phyloP scores from a whole-genome alignment of 2,329 filamentous ascomycete species.

The Diplodia scrobiculata region DNA sequence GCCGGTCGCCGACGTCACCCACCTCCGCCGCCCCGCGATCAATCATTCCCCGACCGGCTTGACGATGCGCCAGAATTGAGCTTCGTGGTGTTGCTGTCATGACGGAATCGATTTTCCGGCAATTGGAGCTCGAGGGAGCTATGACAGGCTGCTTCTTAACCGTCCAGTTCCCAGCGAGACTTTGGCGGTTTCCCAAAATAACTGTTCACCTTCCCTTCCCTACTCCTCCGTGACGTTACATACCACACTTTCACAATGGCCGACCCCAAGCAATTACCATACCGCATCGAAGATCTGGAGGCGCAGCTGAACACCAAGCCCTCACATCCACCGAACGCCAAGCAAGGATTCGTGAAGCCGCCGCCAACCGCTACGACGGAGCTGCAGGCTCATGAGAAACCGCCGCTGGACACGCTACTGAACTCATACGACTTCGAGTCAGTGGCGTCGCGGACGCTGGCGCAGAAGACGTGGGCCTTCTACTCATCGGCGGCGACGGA shows the following conservation, averaged over 20 bases:
- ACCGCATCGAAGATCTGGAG: conserved; percentile 25
- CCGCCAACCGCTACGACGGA: conserved; percentile 38
- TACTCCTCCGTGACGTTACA: neutral
- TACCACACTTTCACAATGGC: conserved; percentile 6
- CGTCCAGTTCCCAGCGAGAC: neutral
- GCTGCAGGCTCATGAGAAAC: conserved; percentile 44
- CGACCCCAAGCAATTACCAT: conserved; percentile 18
- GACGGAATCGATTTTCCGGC: conserved; percentile 22
- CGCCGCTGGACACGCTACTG: conserved; percentile 51
- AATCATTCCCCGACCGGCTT: conserved; percentile 1
- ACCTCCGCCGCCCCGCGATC: conserved; percentile 11
- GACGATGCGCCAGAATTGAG: conserved; percentile 5
- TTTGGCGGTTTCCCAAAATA: neutral
- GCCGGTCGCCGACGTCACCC: conserved; percentile 17
- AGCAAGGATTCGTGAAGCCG: conserved; percentile 36
- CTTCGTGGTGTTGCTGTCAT: conserved; percentile 3
- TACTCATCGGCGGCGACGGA: conserved; percentile 57
- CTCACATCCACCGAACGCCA: conserved; percentile 12
- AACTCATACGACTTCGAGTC: conserved; percentile 53
- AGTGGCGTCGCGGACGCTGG: conserved; percentile 43
- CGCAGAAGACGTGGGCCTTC: conserved; percentile 49
- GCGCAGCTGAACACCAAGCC: conserved; percentile 32
- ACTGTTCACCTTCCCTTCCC: neutral
- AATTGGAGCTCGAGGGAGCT: neutral
- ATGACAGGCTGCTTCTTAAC: conserved; percentile 7